phyloP scores from a whole-genome alignment of 2,329 filamentous ascomycete species.

The Penicillium sp. region DNA sequence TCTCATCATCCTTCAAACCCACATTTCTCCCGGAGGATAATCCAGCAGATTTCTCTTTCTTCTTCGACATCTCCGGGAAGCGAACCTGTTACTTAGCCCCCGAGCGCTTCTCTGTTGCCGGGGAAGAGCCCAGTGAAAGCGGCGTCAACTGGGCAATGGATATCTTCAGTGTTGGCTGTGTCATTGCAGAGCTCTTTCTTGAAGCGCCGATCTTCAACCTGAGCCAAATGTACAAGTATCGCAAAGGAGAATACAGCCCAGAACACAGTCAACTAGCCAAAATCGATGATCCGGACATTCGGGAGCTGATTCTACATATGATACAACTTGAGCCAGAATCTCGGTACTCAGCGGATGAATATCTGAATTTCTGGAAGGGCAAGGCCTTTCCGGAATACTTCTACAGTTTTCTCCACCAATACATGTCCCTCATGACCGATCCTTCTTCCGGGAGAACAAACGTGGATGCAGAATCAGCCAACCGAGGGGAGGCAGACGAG shows the following conservation, averaged over 20 bases:
- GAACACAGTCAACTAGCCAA: constrained; percentile 74
- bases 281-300: constrained; percentile 81
- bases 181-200: constrained; percentile 93
- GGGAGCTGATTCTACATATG: constrained; percentile 91
- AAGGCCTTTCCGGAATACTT: constrained; percentile 97
- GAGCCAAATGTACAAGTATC: constrained; percentile 92
- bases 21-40: constrained; percentile 93
- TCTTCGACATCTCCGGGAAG: constrained; percentile 88
- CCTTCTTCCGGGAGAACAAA: constrained; percentile 74
- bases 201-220: constrained; percentile 97
- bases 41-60: constrained; percentile 95
- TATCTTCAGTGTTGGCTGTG: constrained; percentile 93
- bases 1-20: constrained; percentile 92
- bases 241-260: constrained; percentile 88
- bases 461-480: constrained; percentile 65
- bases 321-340: constrained; percentile 90
- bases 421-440: constrained; percentile 94
- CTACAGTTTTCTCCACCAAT: constrained; percentile 94
- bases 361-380: constrained; percentile 83
- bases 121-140: constrained; percentile 62
- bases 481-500: constrained; percentile 84
- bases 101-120: constrained; percentile 77
- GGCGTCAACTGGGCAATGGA: constrained; percentile 92
- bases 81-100: constrained; percentile 94
- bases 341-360: constrained; percentile 89